Conservation (phyloP, 2,329 filamentous ascomycete species). For the Calonectria leucothoes region DNA sequence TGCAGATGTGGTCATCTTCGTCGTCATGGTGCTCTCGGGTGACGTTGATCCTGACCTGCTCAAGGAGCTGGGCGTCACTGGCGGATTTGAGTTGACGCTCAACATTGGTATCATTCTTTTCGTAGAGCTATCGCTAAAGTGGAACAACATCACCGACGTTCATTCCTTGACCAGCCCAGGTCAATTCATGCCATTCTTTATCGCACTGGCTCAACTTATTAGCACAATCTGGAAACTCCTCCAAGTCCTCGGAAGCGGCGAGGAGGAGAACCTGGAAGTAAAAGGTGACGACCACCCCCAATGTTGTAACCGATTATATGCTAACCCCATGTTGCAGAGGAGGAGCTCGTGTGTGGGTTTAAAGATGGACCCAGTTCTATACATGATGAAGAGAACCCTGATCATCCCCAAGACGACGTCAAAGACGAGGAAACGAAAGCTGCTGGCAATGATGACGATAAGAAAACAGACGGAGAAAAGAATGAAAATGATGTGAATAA, state of each 20-base stretch:
- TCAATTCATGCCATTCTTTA: not conserved
- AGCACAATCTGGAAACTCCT: slow-evolving; percentile 1
- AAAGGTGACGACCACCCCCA: not conserved
- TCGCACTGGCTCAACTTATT: not conserved
- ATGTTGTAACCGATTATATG: not conserved
- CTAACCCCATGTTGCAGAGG: not conserved
- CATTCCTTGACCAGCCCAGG: not conserved
- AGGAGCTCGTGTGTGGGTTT: not conserved
- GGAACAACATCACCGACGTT: slow-evolving; percentile 12
- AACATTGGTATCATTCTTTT: slow-evolving; percentile 18
- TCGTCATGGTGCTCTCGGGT: not conserved
- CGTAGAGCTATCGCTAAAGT: slow-evolving; percentile 7
- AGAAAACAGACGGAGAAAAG: not conserved
- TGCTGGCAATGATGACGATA: not conserved
- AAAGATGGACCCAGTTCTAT: too few relatives aligned
- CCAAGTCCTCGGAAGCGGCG: not conserved
- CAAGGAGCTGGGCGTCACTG: not conserved
- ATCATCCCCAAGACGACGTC: too few relatives aligned
- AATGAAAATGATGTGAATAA: not conserved
- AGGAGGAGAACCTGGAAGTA: not conserved
- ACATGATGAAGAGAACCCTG: not conserved
- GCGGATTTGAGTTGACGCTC: slow-evolving; percentile 5
- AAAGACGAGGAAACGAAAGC: too few relatives aligned
- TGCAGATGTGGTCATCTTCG: not conserved
- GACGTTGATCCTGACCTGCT: not conserved